A percentile compares a stretch with the other conserved stretches of the same genome.
phyloP scores from a whole-genome alignment of 73 alveolate genomes.

The Breviolum minutum region DNA sequence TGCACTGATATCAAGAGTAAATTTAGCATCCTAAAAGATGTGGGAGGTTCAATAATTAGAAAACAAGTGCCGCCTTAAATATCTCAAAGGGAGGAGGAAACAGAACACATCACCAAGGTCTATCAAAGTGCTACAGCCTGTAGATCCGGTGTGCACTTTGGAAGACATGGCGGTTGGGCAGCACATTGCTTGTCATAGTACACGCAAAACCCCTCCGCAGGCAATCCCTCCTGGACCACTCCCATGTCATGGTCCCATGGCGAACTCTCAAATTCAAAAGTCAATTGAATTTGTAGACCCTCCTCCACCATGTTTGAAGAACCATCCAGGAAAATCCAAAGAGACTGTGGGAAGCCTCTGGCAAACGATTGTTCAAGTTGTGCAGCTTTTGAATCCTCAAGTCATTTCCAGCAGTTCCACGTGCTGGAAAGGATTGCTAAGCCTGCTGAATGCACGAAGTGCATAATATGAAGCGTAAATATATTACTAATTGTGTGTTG shows the following conservation, averaged over 20 bases:
- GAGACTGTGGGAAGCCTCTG: constrained; percentile 54
- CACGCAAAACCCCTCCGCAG: constrained; percentile 66
- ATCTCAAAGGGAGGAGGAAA: not conserved
- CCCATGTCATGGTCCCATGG: not conserved
- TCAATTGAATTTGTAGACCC: not conserved
- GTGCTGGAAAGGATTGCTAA: too few relatives aligned
- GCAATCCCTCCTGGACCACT: constrained; percentile 49
- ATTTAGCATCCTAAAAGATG: not conserved
- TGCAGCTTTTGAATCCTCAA: not conserved
- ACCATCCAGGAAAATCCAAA: constrained; percentile 45
- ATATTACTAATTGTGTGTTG: too few relatives aligned
- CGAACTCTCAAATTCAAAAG: not conserved
- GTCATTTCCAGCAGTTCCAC: not conserved
- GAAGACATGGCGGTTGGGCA: not conserved
- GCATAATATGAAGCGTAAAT: too few relatives aligned
- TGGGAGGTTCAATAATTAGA: not conserved
- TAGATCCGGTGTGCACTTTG: too few relatives aligned
- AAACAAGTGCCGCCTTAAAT: not conserved
- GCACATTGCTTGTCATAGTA: constrained; percentile 72
- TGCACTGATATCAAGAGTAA: not conserved
- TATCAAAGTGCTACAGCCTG: too few relatives aligned
- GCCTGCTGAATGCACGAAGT: too few relatives aligned
- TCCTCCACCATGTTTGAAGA: constrained; percentile 44
- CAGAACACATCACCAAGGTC: not conserved
- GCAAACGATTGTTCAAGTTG: not conserved